These are phyloP conservation scores for Acer saccharum DNA, from an alignment of 345 rosid species.

Conservation along the genomic window DNA sequence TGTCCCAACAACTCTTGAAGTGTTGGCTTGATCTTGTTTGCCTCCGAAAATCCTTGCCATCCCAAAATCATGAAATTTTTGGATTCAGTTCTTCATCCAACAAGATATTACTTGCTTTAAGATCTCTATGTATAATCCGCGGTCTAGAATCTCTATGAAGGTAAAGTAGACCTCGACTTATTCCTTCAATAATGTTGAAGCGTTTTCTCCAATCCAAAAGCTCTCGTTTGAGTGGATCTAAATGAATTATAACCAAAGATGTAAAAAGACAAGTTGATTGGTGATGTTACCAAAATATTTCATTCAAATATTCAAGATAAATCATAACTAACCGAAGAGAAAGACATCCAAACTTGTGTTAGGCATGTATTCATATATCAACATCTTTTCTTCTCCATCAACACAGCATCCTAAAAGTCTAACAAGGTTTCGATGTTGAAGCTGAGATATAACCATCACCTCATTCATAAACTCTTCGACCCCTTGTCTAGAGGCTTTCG, in stretches of 20 bases:
- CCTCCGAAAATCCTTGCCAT: constrained; percentile 32
- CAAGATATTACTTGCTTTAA: too few species aligned
- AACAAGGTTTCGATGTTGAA: constrained; percentile 44
- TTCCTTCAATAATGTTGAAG: too few species aligned
- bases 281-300: too few species aligned
- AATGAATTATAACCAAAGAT: not conserved
- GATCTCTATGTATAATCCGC: too few species aligned
- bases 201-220: too few species aligned
- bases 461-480: constrained; percentile 43
- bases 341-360: constrained; percentile 38
- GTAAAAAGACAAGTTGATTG: not conserved
- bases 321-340: constrained; percentile 30
- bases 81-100: too few species aligned
- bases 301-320: not conserved
- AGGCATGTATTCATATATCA: constrained; percentile 40
- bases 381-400: constrained; percentile 36
- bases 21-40: too few species aligned
- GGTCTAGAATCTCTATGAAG: too few species aligned
- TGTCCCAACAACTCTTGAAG: too few species aligned
- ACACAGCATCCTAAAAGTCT: constrained; percentile 36
- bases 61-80: constrained; percentile 31
- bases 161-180: too few species aligned
- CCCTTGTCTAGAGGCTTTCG: constrained; percentile 32
- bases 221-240: constrained; percentile 6
- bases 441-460: constrained; percentile 36